phyloP scores from a whole-genome alignment of 2,329 filamentous ascomycete genomes.

The Neoscytalidium dimidiatum region DNA sequence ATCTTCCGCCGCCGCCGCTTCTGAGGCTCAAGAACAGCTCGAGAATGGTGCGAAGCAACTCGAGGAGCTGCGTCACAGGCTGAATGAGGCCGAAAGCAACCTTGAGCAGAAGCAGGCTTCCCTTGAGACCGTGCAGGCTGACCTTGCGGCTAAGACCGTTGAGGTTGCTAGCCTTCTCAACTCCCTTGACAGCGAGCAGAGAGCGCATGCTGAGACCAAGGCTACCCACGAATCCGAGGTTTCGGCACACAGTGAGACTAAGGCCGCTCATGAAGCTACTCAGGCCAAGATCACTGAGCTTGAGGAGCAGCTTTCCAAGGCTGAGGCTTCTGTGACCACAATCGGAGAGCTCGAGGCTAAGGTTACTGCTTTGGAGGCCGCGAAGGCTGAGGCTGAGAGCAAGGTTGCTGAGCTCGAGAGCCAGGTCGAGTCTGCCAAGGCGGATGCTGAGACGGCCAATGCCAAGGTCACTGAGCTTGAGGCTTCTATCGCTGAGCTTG shows the following conservation, averaged over 20 bases:
- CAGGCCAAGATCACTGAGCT: slow-evolving; percentile 12
- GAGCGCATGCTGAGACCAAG: neutral
- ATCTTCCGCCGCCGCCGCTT: neutral
- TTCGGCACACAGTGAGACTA: slow-evolving; percentile 16
- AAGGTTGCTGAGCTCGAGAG: slow-evolving; percentile 15
- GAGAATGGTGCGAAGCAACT: slow-evolving; percentile 14
- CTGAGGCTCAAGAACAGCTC: slow-evolving; percentile 14
- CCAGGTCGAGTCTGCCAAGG: slow-evolving; percentile 2
- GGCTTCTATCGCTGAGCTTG: slow-evolving; percentile 22
- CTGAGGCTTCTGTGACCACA: neutral
- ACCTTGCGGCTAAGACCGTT: slow-evolving; percentile 16
- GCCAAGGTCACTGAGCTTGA: slow-evolving; percentile 33
- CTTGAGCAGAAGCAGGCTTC: slow-evolving; percentile 20
- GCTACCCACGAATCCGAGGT: slow-evolving; percentile 12
- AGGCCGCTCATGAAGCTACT: slow-evolving; percentile 10
- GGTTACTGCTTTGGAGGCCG: neutral
- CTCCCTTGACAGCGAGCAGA: slow-evolving; percentile 11
- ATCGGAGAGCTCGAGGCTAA: slow-evolving; percentile 12
- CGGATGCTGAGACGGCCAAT: slow-evolving; percentile 28
- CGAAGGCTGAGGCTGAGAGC: slow-evolving; percentile 5
- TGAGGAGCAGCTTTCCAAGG: slow-evolving; percentile 1
- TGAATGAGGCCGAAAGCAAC: slow-evolving; percentile 9
- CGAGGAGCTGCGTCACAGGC: slow-evolving; percentile 7
- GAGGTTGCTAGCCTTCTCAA: slow-evolving; percentile 11
- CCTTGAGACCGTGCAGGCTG: slow-evolving; percentile 15